Base-by-base conservation (phyloP, 768 basidiomycete species). In the Tulasnella sp. region DNA sequence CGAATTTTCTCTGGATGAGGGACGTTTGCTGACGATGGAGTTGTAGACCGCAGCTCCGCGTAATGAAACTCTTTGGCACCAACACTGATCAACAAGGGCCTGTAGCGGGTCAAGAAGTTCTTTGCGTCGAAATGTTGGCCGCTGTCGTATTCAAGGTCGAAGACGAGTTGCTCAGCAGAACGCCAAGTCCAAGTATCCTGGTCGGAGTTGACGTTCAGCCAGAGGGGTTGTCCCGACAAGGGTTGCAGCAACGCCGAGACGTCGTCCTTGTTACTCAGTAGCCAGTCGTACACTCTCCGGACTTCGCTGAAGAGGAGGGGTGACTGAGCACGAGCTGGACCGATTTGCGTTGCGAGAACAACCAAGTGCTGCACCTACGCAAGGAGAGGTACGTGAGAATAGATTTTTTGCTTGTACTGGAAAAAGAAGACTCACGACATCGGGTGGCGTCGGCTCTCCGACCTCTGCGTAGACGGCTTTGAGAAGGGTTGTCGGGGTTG, bases 171-270 rank as follows among this genome's bases (percentile, higher is more conserved):
- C 5, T 54, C n/a, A 11, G 75, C 75, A 24, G 40, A 34, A 9
- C 75, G 24, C 75, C 75, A 76, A n/a, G 50, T 54, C 75, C 75
- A 76, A 48, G 41, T 48, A 41, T 76, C 75, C 20, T 48, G 40
- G 2, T 48, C 75, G 0, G 41, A 44, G 3, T 76, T 42, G 50
- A 76, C 46, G 44, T 76, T 76, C 44, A 76, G 44, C 75, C 75
- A 76, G 16, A 76, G 75, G 8, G 75, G 28, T 18, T 20, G 44
- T n/a, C 46, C 44, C 31, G 44, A 48, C 20, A 76, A 41, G 1
- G 2, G n/a, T 44, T 6, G 75, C n/a, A 76, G 44, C 22, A 48
- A 24, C 20, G 22, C 46, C n/a, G 31, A 44, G 9, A 42, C 44
- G 31, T 76, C 75, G 16, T 76, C 44, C 44, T 48, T 76, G 75